Evolutionary conservation across 1,139 yeast genomes (phyloP).

Genomic region (Candida pseudoviswanathii): DNA sequence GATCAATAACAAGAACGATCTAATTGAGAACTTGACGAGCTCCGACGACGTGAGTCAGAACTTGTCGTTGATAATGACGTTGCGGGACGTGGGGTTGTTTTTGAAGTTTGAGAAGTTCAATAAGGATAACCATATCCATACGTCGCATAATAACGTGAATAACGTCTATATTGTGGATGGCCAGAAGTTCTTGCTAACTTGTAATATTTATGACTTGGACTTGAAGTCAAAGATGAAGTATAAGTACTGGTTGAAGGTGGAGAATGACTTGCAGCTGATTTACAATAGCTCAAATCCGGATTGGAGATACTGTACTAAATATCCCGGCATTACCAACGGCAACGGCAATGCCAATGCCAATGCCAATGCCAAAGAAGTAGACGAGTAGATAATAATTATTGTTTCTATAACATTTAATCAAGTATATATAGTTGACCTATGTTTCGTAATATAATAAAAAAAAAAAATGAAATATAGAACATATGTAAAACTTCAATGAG

Average conservation of each 20-base stretch:
- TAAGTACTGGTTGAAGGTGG: conserved; percentile 46
- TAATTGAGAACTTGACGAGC: conserved; percentile 35
- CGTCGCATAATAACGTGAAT: conserved; percentile 36
- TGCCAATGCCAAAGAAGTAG: not conserved
- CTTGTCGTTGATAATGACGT: conserved; percentile 52
- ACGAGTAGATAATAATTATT: not conserved
- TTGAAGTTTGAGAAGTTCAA: conserved; percentile 42
- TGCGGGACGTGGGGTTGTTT: conserved; percentile 58
- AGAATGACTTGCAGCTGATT: conserved; percentile 34
- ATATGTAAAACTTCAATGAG: not conserved
- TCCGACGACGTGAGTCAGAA: conserved; percentile 47
- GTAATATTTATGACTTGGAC: conserved; percentile 49
- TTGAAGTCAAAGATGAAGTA: conserved; percentile 43
- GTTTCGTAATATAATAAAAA: not conserved
- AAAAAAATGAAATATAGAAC: not conserved
- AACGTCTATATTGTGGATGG: conserved; percentile 24
- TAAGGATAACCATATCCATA: conserved; percentile 31
- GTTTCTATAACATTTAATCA: not conserved
- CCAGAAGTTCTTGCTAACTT: conserved; percentile 31
- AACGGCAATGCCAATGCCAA: not conserved
- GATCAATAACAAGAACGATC: conserved; percentile 36
- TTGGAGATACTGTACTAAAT: conserved; percentile 39
- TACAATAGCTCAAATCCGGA: conserved; percentile 38
- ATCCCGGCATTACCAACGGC: not conserved
- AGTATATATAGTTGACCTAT: not conserved